phyloP scores from a whole-genome alignment of 768 basidiomycete genomes.

The Chiua virens region DNA sequence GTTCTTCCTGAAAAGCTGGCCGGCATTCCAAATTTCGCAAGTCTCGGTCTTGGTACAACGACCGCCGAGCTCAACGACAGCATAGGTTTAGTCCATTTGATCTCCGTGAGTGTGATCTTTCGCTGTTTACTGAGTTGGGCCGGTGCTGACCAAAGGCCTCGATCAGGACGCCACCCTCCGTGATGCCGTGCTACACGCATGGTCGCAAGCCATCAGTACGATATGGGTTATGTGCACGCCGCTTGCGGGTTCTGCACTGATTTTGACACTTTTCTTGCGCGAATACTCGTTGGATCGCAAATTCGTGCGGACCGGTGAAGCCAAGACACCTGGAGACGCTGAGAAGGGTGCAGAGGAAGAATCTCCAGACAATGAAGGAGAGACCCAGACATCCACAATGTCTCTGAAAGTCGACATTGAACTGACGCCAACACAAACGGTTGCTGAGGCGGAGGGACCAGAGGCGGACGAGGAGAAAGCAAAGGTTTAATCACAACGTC shows the following conservation, averaged over 20 bases:
- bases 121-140: neutral
- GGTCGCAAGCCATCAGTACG: conserved; percentile 58
- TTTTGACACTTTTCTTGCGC: conserved; percentile 54
- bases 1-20: conserved; percentile 40
- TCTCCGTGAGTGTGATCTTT: conserved; percentile 12
- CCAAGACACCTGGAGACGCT: conserved; percentile 26
- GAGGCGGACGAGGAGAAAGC: too few species aligned
- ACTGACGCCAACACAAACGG: too few species aligned
- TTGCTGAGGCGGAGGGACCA: too few species aligned
- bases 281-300: conserved; percentile 60
- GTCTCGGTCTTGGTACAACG: conserved; percentile 36
- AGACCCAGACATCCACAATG: too few species aligned
- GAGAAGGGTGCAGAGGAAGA: conserved; percentile 22
- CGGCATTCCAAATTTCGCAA: conserved; percentile 31
- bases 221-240: conserved; percentile 71
- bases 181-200: conserved; percentile 56
- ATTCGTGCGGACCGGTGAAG: conserved; percentile 39
- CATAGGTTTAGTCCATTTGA: conserved; percentile 41
- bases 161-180: conserved; percentile 50
- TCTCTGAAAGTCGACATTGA: too few species aligned
- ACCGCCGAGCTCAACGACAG: conserved; percentile 45
- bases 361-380: too few species aligned
- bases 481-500: too few species aligned
- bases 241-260: conserved; percentile 50
- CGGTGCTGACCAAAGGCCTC: neutral